Evolutionary conservation across 306 rosid genomes (phyloP).

Genomic region (Cyamopsis tetragonoloba): DNA sequence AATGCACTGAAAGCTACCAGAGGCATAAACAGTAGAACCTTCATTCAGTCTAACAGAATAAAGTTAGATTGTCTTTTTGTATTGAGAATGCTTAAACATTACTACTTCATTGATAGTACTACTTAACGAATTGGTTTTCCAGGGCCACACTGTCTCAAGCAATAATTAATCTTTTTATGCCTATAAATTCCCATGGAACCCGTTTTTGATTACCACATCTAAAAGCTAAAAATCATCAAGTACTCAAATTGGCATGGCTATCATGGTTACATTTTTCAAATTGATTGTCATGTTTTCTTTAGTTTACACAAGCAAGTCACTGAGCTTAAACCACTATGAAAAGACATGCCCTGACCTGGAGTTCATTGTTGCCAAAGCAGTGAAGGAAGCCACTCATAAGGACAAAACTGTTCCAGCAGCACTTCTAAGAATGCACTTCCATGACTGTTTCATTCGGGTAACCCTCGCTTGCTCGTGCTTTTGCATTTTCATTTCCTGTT

Average conservation of each 20-base stretch:
- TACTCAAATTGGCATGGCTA: conserved; percentile 35
- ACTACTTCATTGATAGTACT: conserved; percentile 42
- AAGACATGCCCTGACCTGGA: conserved; percentile 71
- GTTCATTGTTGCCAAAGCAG: conserved; percentile 39
- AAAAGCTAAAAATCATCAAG: conserved; percentile 16
- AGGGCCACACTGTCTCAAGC: conserved; percentile 37
- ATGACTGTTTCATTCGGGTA: conserved; percentile 81
- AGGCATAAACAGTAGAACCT: background rate
- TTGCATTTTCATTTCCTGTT: background rate
- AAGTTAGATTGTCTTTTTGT: conserved; percentile 34
- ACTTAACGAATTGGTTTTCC: conserved; percentile 34
- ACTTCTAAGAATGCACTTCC: conserved; percentile 75
- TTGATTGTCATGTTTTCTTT: conserved; percentile 41
- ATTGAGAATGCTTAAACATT: conserved; percentile 52
- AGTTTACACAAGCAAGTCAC: conserved; percentile 40
- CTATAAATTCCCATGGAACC: conserved; percentile 40
- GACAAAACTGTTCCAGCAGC: conserved; percentile 87
- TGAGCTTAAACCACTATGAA: conserved; percentile 64
- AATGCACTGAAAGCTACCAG: background rate
- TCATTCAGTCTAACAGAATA: conserved; percentile 18
- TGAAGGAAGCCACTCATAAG: conserved; percentile 27
- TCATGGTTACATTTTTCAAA: conserved; percentile 38
- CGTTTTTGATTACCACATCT: conserved; percentile 24
- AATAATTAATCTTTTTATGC: conserved; percentile 15
- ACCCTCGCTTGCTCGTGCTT: background rate